These are phyloP conservation scores for Setaria italica DNA, from an alignment of 202 grass and related monocot species.

Conservation along the genomic window DNA sequence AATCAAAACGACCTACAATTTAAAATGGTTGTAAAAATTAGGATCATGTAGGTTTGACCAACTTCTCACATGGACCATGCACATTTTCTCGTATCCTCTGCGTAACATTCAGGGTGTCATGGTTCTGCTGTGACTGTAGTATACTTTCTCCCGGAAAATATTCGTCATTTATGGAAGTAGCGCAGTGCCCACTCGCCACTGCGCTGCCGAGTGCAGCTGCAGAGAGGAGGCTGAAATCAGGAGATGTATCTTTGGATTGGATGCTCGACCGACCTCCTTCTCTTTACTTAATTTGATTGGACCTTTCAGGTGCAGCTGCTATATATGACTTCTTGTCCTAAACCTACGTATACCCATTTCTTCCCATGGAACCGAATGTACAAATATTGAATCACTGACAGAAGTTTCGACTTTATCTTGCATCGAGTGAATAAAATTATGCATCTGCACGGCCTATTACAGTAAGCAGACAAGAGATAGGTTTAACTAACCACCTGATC, in stretches of 20 bases:
- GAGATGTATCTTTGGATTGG: not conserved
- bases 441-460: not conserved
- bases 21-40: too few relatives aligned
- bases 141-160: not conserved
- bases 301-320: not conserved
- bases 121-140: too few relatives aligned
- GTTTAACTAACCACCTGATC: not conserved
- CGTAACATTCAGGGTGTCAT: not conserved
- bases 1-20: too few relatives aligned
- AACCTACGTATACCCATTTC: too few relatives aligned
- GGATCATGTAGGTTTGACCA: too few relatives aligned
- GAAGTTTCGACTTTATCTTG: not conserved
- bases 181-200: not conserved
- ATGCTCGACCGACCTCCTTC: not conserved
- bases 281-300: not conserved
- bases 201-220: not conserved
- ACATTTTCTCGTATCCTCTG: too few relatives aligned
- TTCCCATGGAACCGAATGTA: too few relatives aligned
- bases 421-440: not conserved
- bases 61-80: too few relatives aligned
- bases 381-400: not conserved
- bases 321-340: too few relatives aligned
- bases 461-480: not conserved
- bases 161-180: slow-evolving; percentile 1
- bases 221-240: not conserved